Conservation (phyloP, 2,329 filamentous ascomycete species). For the Celoporthe dispersa region DNA sequence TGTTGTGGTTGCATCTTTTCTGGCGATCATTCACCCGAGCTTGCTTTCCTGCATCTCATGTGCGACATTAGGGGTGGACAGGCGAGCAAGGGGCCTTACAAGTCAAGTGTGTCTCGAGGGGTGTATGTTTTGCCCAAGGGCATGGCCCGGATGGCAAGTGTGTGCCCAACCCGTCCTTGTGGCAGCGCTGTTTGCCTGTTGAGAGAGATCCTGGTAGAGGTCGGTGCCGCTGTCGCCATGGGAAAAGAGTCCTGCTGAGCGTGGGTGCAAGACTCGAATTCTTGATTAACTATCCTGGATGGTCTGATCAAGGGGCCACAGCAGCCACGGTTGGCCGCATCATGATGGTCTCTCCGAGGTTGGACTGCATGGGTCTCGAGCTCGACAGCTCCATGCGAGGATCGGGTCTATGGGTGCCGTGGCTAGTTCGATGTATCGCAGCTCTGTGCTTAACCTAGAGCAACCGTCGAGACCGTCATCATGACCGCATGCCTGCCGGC, state of each 20-base stretch:
- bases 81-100: not conserved
- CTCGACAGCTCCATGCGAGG: not conserved
- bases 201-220: not conserved
- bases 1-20: not conserved
- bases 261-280: no score
- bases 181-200: not conserved
- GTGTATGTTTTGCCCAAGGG: not conserved
- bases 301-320: not conserved
- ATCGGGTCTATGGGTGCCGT: not conserved
- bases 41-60: not conserved
- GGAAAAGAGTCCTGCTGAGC: no score
- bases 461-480: not conserved
- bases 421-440: not conserved
- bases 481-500: not conserved
- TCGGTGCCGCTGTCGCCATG: not conserved
- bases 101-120: not conserved
- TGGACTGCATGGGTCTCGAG: not conserved
- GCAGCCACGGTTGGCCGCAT: not conserved
- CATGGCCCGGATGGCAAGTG: not conserved
- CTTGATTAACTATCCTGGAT: not conserved
- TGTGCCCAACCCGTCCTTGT: not conserved
- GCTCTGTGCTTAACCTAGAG: not conserved
- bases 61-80: not conserved
- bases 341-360: not conserved
- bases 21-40: not conserved